A percentile compares a stretch with the other conserved stretches of the same genome.
Evolutionary conservation across 768 basidiomycete species (phyloP).

Genomic region (Candolleomyces eurysporus): DNA sequence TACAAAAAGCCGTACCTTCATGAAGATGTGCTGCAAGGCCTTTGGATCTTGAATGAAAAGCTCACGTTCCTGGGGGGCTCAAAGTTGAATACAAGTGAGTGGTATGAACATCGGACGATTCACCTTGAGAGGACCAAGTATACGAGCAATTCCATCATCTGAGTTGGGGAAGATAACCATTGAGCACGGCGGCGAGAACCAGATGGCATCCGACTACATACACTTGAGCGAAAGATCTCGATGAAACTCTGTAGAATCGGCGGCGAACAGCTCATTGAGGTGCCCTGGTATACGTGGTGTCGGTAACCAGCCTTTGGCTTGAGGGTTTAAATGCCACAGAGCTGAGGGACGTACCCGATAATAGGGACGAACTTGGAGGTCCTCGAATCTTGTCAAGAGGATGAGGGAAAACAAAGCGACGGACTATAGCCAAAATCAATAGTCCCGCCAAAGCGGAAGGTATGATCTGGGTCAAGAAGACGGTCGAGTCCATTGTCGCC

Average conservation of each 20-base stretch:
- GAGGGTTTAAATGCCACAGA: background rate
- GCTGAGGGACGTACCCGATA: constrained; percentile 25
- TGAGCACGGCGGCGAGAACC: background rate
- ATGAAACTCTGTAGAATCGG: constrained; percentile 37
- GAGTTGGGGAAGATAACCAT: too few species aligned
- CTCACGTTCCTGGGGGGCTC: constrained; percentile 22
- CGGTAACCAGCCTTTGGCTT: background rate
- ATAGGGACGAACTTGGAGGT: constrained; percentile 23
- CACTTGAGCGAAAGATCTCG: constrained; percentile 29
- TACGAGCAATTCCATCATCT: constrained; percentile 32
- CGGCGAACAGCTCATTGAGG: constrained; percentile 30
- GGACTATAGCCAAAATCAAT: background rate
- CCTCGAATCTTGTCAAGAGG: constrained; percentile 10
- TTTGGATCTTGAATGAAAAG: constrained; percentile 43
- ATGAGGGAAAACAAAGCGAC: background rate
- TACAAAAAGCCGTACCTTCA: constrained; percentile 31
- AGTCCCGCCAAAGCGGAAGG: too few species aligned
- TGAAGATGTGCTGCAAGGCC: constrained; percentile 41
- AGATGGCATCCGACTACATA: constrained; percentile 4
- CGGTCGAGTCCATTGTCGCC: too few species aligned
- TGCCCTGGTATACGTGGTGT: constrained; percentile 26
- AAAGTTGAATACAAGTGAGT: background rate
- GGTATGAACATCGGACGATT: background rate
- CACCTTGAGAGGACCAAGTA: constrained; percentile 35
- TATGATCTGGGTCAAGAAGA: too few species aligned